phyloP scores from a whole-genome alignment of 371 early-diverging fungal species.

The Mucor racemosus region DNA sequence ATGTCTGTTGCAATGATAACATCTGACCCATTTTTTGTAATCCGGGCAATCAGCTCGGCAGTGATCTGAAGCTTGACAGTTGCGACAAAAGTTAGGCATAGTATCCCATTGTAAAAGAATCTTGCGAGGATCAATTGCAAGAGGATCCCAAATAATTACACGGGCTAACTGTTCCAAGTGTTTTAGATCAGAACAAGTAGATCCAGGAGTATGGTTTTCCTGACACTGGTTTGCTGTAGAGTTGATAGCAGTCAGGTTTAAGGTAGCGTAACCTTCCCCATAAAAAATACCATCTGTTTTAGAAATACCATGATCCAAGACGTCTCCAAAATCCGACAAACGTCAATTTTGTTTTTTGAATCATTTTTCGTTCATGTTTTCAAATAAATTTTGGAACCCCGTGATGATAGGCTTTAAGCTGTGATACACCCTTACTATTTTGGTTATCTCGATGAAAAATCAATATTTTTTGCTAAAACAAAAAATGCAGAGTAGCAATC shows the following conservation, averaged over 20 bases:
- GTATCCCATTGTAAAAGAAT: background rate
- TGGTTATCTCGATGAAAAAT: too few relatives aligned
- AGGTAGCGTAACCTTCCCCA: background rate
- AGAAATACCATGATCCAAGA: background rate
- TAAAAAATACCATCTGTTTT: background rate
- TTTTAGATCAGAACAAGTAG: background rate
- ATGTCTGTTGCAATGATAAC: conserved; percentile 1
- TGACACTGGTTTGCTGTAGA: background rate
- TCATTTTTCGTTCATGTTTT: too few relatives aligned
- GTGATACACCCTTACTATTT: too few relatives aligned
- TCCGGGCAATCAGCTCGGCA: background rate
- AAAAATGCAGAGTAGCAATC: too few relatives aligned
- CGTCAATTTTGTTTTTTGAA: too few relatives aligned
- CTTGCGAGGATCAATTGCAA: background rate
- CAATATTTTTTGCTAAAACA: too few relatives aligned
- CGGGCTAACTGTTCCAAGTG: background rate
- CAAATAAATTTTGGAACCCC: too few relatives aligned
- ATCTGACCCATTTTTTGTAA: background rate
- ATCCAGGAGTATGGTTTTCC: background rate
- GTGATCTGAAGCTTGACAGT: background rate
- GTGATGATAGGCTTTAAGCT: too few relatives aligned
- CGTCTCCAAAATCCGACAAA: background rate
- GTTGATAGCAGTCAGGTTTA: background rate
- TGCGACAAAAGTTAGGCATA: background rate
- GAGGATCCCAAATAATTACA: background rate